A percentile compares a stretch with the other conserved stretches of the same genome.
These are phyloP conservation scores for Zelopaecilomyces penicillatus DNA, from an alignment of 2,329 filamentous ascomycete genomes.

Conservation along the genomic window DNA sequence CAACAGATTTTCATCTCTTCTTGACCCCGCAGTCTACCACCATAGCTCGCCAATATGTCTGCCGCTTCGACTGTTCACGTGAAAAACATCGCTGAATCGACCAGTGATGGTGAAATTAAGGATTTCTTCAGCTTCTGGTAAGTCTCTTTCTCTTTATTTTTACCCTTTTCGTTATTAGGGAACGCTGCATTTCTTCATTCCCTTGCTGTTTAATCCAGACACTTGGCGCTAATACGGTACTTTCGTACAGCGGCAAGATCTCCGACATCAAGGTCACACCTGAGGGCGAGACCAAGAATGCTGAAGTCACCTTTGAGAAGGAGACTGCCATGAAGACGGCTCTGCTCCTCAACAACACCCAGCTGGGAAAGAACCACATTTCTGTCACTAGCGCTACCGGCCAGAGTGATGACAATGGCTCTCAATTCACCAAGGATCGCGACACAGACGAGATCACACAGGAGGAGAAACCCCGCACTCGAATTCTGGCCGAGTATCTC, in stretches of 20 bases:
- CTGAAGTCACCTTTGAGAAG: conserved; percentile 95
- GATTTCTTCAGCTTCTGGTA: conserved; percentile 98
- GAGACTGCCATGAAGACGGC: conserved; percentile 94
- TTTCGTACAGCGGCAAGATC: conserved; percentile 71
- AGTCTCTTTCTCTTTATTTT: conserved; percentile 16
- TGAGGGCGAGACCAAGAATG: conserved; percentile 63
- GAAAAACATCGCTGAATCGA: conserved; percentile 75
- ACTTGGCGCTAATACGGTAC: conserved; percentile 3
- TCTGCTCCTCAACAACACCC: conserved; percentile 92
- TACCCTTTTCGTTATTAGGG: background rate
- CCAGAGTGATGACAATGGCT: conserved; percentile 54
- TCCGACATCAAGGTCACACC: conserved; percentile 68
- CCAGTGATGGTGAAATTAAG: conserved; percentile 80
- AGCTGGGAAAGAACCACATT: conserved; percentile 82
- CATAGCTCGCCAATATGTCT: conserved; percentile 38
- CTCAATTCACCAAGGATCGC: conserved; percentile 47
- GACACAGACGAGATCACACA: conserved; percentile 69
- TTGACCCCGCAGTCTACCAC: background rate
- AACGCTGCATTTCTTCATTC: too few species aligned
- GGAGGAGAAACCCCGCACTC: conserved; percentile 91
- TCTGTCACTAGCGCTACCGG: conserved; percentile 60
- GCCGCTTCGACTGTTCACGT: conserved; percentile 66
- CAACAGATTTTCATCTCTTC: conserved; percentile 4
- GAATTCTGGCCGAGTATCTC: conserved; percentile 93
- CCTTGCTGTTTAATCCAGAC: too few species aligned